Evolutionary conservation across 2,329 filamentous ascomycete species (phyloP).

Genomic region (Fonsecaea multimorphosa): DNA sequence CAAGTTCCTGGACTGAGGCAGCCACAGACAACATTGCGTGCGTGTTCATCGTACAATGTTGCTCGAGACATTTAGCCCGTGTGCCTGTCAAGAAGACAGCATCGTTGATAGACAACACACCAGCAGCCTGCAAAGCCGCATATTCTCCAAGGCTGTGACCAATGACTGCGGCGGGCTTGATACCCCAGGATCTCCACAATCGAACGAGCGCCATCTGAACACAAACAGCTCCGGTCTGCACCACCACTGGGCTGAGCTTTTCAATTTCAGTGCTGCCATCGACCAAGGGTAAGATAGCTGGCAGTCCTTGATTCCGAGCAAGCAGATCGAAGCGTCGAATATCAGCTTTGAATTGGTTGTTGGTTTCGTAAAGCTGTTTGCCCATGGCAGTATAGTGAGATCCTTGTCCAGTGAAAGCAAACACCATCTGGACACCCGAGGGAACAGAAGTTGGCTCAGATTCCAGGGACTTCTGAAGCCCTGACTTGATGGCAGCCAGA

Average conservation of each 20-base stretch:
- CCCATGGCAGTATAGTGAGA: slow-evolving; percentile 42
- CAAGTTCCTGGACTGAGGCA: slow-evolving; percentile 36
- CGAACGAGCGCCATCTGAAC: slow-evolving; percentile 51
- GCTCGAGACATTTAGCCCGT: slow-evolving; percentile 69
- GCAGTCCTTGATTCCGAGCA: slow-evolving; percentile 42
- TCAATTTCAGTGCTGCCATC: slow-evolving; percentile 39
- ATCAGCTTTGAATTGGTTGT: slow-evolving; percentile 42
- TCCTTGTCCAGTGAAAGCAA: slow-evolving; percentile 50
- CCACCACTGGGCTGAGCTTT: slow-evolving; percentile 39
- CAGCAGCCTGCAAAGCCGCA: slow-evolving; percentile 41
- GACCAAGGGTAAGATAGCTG: slow-evolving; percentile 41
- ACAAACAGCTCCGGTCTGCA: slow-evolving; percentile 50
- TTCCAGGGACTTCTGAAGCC: slow-evolving; percentile 38
- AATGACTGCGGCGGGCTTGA: slow-evolving; percentile 39
- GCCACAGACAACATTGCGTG: slow-evolving; percentile 69
- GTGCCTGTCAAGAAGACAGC: slow-evolving; percentile 44
- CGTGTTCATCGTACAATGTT: slow-evolving; percentile 68
- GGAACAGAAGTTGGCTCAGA: background rate
- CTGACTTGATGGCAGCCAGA: slow-evolving; percentile 33
- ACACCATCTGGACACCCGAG: slow-evolving; percentile 30
- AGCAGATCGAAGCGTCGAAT: slow-evolving; percentile 45
- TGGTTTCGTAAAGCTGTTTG: slow-evolving; percentile 42
- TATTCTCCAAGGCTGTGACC: slow-evolving; percentile 46
- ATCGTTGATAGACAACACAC: slow-evolving; percentile 40
- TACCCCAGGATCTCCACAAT: slow-evolving; percentile 43